Evolutionary conservation across 1,284 basidiomycete genomes (phyloP), one percentile per base, ranked within the genome.

Genomic region (Melampsora americana): DNA sequence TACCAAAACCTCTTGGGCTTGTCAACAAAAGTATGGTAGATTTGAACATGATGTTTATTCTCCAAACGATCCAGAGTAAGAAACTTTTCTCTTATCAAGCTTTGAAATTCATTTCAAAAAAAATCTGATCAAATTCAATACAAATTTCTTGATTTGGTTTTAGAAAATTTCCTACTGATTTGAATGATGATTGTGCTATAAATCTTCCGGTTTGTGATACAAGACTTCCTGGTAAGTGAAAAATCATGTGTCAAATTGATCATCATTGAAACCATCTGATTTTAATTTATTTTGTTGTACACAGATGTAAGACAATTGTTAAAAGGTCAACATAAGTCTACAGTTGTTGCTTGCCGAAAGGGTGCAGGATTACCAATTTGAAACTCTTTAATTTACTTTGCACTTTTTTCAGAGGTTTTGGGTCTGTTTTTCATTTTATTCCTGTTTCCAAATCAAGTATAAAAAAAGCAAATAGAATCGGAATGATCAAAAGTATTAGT

Each of bases 41-140:
- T 74, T 74, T 56, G 72, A 74, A 65, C 65, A 74, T 46, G 72
- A 74, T 32, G 32, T 56, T 20, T 74, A 66, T 35, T 64, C 72
- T 30, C 11, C 32, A 0, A 56, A 42, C 35, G 30, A 74, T 11
- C 1, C 11, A 42, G 39, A 42, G 39, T 42, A 42, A 42, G 39
- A 35, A 35, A 42, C 39, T 11, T 42, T 12, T 42, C 11, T n/a
- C n/a, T n/a, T 42, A 42, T 1, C 6, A 42, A 42, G 39, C 4
- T 42, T 12, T 42, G 11, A 11, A 12, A n/a, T n/a, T n/a, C n/a
- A n/a, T n/a, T n/a, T n/a, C n/a, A 42, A 42, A 42, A 6, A 7
- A 42, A 42, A 42, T 42, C 4, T 42, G 5, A 42, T 42, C 12
- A 11, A 42, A 9, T 42, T 5, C 1, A 42, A 42, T 42, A 1